Percentiles rank a stretch among this genome's conserved stretches.
These are phyloP conservation scores for Amphicarpaea edgeworthii DNA, from an alignment of 306 rosid genomes.

Conservation along the genomic window DNA sequence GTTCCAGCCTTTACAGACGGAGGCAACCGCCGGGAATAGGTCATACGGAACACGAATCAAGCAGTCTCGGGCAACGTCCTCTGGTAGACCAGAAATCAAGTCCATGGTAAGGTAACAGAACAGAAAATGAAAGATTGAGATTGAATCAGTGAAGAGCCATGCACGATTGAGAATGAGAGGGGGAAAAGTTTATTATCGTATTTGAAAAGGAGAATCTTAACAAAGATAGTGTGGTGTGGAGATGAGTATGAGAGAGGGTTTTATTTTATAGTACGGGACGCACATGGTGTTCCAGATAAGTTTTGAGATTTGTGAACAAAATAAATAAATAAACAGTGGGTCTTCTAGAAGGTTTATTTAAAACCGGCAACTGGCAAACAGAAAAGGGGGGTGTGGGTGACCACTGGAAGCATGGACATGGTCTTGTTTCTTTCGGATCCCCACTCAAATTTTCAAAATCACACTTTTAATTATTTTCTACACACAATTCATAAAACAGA, in stretches of 20 bases:
- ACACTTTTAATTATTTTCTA: too few relatives aligned
- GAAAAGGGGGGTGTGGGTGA: neutral
- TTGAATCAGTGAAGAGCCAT: neutral
- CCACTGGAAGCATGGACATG: neutral
- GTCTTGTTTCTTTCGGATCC: too few relatives aligned
- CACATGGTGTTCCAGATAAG: conserved; percentile 45
- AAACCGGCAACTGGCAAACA: conserved; percentile 27
- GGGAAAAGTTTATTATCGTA: neutral
- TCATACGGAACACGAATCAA: conserved; percentile 56
- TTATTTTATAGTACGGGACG: conserved; percentile 33
- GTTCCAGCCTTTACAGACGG: conserved; percentile 66
- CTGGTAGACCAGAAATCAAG: conserved; percentile 74
- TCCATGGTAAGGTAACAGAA: conserved; percentile 51
- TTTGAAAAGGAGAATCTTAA: neutral
- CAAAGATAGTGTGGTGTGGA: neutral
- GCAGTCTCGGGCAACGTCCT: conserved; percentile 70
- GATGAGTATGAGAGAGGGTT: neutral
- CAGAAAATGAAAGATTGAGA: neutral
- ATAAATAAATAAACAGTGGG: neutral
- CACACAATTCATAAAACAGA: too few relatives aligned
- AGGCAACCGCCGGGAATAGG: conserved; percentile 50
- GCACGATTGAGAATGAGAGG: neutral
- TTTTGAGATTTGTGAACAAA: neutral
- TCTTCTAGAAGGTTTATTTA: conserved; percentile 47
- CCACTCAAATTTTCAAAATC: too few relatives aligned